Evolutionary conservation across 768 basidiomycete species (phyloP).

Genomic region (Russula olivacea): DNA sequence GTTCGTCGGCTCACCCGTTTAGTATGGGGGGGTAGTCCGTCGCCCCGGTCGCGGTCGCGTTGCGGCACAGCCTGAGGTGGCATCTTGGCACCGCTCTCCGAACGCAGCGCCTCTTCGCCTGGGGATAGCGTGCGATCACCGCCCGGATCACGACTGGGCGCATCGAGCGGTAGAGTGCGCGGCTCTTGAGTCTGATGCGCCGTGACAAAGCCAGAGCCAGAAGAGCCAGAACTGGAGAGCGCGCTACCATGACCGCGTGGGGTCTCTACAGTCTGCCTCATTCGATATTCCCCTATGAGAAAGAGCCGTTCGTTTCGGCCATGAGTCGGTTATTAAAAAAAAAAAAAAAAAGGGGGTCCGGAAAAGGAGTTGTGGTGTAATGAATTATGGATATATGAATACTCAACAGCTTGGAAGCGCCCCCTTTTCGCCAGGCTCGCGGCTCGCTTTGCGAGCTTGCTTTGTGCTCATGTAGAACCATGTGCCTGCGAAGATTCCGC

Average conservation of each 20-base stretch:
- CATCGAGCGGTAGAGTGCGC: neutral
- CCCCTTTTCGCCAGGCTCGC: slow-evolving; percentile 15
- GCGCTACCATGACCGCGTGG: neutral
- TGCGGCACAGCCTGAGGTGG: slow-evolving; percentile 13
- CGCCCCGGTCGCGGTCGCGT: slow-evolving; percentile 17
- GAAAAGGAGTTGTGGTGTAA: neutral
- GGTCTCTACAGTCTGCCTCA: slow-evolving; percentile 5
- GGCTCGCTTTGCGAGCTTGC: slow-evolving; percentile 18
- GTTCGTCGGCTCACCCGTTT: slow-evolving; percentile 10
- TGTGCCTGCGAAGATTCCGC: slow-evolving; percentile 4
- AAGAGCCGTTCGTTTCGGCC: neutral
- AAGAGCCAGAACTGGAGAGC: neutral
- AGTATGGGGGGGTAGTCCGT: slow-evolving; percentile 6
- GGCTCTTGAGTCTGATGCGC: neutral
- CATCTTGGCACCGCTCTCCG: slow-evolving; percentile 11
- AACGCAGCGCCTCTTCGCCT: neutral
- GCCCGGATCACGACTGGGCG: slow-evolving; percentile 3
- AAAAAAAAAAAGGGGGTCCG: neutral
- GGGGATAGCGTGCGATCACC: neutral
- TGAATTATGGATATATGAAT: neutral
- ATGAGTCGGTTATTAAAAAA: neutral
- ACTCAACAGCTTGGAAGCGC: slow-evolving; percentile 18
- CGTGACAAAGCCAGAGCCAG: neutral
- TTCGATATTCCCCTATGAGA: slow-evolving; percentile 12
- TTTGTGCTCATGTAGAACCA: slow-evolving; percentile 18